phyloP scores from a whole-genome alignment of 2,329 filamentous ascomycete species.

The Trichoderma atroviride region DNA sequence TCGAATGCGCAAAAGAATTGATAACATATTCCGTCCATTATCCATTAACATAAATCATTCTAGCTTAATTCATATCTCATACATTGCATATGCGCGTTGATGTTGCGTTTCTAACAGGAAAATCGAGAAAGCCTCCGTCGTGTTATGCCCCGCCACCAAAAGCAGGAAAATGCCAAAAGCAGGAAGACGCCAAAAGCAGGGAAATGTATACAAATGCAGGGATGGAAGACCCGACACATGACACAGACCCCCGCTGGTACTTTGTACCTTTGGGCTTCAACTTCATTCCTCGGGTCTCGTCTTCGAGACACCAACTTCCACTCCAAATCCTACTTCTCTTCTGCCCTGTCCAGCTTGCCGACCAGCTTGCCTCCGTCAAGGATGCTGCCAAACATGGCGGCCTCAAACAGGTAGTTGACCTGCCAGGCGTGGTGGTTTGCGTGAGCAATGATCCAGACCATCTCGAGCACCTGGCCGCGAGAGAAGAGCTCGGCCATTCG shows the following conservation, averaged over 20 bases:
- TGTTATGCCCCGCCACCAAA: neutral
- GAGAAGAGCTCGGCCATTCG: conserved; percentile 34
- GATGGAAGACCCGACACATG: neutral
- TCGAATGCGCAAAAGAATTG: neutral
- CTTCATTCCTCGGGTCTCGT: neutral
- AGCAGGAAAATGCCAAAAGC: too few relatives aligned
- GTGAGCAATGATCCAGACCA: conserved; percentile 32
- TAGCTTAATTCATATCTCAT: neutral
- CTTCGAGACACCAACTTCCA: neutral
- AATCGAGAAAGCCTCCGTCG: neutral
- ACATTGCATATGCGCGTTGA: neutral
- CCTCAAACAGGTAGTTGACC: conserved; percentile 38
- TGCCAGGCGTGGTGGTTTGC: conserved; percentile 37
- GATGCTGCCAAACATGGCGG: conserved; percentile 41
- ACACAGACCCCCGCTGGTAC: neutral
- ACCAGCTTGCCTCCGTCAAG: conserved; percentile 36
- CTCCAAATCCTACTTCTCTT: neutral
- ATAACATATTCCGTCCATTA: neutral
- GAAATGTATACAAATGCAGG: too few relatives aligned
- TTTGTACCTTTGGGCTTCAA: neutral
- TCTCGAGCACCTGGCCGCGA: conserved; percentile 27
- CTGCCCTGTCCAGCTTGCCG: conserved; percentile 36
- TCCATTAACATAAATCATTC: conserved; percentile 11
- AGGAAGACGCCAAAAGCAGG: too few relatives aligned
- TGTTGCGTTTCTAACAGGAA: neutral